Base-by-base conservation (phyloP, 169 alveolate genomes). In the Plasmodium gallinaceum region DNA sequence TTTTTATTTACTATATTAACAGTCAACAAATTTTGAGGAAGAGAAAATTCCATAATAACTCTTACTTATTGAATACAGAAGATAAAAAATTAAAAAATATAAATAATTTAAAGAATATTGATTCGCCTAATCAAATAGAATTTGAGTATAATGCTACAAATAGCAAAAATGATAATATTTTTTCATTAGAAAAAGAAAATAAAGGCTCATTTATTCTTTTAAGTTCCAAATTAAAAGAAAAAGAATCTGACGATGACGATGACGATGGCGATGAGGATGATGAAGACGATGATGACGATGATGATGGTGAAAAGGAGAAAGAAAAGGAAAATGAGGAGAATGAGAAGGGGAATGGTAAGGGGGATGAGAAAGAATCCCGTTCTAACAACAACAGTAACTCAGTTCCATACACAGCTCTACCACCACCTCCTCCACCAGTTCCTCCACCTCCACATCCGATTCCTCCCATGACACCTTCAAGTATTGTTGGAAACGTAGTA, bases 361-460 rank as follows among this genome's bases (percentile, higher is more conserved):
- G 43, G 14, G 37, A 73, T 37, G 20, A 42, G 18, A 74, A 46
- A n/a, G 42, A 57, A 46, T n/a, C 7, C 1, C 8, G 43, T 18
- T 2, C 14, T 16, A 73, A 73, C 39, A 20, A 73, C n/a, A 20
- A 20, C 14, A 58, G 12, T n/a, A 7, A 61, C 3, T 5, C 83
- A 8, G 22, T 14, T 24, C 22, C 66, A 5, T 61, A n/a, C 32
- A 64, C 73, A 18, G 88, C 88, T 51, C 74, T 75, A 2, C 88
- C 88, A 12, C 88, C 88, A 24, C 88, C 88, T 1, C 88, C 88
- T 12, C 88, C 88, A 9, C 74, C 75, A 18, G 48, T 62, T 9
- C 26, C 14, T 12, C 88, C 16, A 0, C 74, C 88, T n/a, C 32
- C 72, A 10, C 60, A 22, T 18, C 54, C 66, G 9, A 42, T 24